A percentile compares a stretch with the other conserved stretches of the same genome.
Conservation (phyloP, 2,329 filamentous ascomycete genomes). For the Fusarium gaditjirri region DNA sequence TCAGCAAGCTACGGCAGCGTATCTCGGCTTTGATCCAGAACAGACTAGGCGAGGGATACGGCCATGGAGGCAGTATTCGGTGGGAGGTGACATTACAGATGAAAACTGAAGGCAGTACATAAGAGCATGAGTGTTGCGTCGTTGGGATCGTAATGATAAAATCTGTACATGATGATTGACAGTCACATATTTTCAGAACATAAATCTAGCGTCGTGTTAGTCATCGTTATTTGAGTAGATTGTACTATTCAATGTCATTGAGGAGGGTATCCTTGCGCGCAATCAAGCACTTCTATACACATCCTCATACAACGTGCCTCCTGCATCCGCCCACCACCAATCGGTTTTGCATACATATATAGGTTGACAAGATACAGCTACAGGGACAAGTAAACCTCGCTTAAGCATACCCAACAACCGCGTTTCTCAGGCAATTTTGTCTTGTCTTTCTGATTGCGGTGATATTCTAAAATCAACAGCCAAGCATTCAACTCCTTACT, state of each 20-base stretch:
- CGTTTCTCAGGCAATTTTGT: not conserved
- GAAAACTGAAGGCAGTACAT: constrained; percentile 52
- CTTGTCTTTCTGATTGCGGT: constrained; percentile 12
- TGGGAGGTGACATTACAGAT: constrained; percentile 96
- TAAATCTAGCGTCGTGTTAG: not conserved
- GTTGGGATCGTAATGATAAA: not conserved
- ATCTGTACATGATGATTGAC: not conserved
- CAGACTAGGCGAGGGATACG: constrained; percentile 87
- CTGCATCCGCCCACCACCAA: not conserved
- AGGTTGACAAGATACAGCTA: constrained; percentile 1
- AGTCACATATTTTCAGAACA: constrained; percentile 2
- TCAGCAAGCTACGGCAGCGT: constrained; percentile 78
- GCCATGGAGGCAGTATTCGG: constrained; percentile 77
- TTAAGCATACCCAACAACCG: not conserved
- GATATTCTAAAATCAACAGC: constrained; percentile 42
- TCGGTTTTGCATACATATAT: not conserved
- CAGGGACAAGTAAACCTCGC: not conserved
- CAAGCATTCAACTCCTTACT: constrained; percentile 44
- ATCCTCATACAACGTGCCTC: constrained; percentile 21
- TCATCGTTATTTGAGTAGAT: not conserved
- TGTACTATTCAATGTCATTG: constrained; percentile 32
- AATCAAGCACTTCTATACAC: constrained; percentile 37
- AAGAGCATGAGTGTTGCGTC: not conserved
- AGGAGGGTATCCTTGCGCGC: constrained; percentile 47
- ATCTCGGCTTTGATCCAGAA: constrained; percentile 85